phyloP scores from a whole-genome alignment of 352 stramenopile species.

The Phytophthora hibernalis region DNA sequence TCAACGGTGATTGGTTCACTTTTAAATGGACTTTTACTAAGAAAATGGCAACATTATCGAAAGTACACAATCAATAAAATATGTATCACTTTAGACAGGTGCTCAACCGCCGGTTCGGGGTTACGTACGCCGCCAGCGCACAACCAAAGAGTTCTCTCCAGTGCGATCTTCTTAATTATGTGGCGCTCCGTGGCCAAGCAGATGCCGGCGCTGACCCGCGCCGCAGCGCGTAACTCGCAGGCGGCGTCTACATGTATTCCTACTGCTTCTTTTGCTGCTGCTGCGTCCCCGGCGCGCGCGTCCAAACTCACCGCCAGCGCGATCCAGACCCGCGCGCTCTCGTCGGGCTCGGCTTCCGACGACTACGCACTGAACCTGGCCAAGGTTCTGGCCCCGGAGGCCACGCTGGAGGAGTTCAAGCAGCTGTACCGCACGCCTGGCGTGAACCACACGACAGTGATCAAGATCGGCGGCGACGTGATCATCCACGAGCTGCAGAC shows the following conservation, averaged over 20 bases:
- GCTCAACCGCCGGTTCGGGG: not conserved
- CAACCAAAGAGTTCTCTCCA: constrained; percentile 13
- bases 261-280: not conserved
- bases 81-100: not conserved
- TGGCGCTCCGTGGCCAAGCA: constrained; percentile 41
- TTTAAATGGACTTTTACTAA: not conserved
- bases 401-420: constrained; percentile 73
- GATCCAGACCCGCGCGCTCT: constrained; percentile 30
- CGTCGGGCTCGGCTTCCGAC: constrained; percentile 15
- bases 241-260: too few species aligned
- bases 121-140: constrained; percentile 13
- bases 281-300: not conserved
- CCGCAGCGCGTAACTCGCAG: constrained; percentile 26
- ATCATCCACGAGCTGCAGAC: constrained; percentile 89
- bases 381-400: constrained; percentile 60
- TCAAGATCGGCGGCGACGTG: constrained; percentile 91
- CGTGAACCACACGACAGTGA: constrained; percentile 79
- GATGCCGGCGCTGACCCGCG: constrained; percentile 27
- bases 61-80: not conserved
- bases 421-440: constrained; percentile 78
- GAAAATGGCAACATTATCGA: not conserved
- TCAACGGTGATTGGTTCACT: not conserved
- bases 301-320: constrained; percentile 1
- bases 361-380: constrained; percentile 64
- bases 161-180: constrained; percentile 39